Percentiles rank a stretch among this genome's conserved stretches.
Evolutionary conservation across 139 green algal genomes (phyloP).

Genomic region (Picochlorum sp.): DNA sequence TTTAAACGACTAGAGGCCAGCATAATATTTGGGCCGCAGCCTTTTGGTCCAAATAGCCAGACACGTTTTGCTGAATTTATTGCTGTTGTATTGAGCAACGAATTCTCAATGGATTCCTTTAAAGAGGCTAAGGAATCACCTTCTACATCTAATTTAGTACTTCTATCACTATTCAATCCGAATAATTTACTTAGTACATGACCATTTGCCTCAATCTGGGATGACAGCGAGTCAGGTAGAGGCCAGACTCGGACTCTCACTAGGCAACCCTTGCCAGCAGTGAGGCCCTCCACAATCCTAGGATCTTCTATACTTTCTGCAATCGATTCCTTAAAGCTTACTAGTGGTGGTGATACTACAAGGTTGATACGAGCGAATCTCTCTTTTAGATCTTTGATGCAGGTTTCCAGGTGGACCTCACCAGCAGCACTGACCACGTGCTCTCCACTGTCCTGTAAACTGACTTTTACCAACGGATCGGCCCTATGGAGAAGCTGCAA

Average conservation of each 20-base stretch:
- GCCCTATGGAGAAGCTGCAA: conserved; percentile 85
- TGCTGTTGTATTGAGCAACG: too few species aligned
- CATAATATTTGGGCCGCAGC: conserved; percentile 72
- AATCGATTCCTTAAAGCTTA: conserved; percentile 59
- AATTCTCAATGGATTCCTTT: conserved; percentile 18
- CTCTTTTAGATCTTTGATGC: conserved; percentile 87
- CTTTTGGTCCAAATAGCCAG: conserved; percentile 77
- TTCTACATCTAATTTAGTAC: neutral
- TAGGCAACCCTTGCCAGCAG: conserved; percentile 48
- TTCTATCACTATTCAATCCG: neutral
- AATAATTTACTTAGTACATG: conserved; percentile 30
- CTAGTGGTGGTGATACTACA: conserved; percentile 82
- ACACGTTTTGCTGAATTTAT: too few species aligned
- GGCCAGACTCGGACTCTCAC: conserved; percentile 59
- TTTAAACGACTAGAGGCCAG: conserved; percentile 20
- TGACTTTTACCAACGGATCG: conserved; percentile 75
- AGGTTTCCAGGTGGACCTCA: conserved; percentile 95
- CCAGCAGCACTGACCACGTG: conserved; percentile 74
- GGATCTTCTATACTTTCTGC: neutral
- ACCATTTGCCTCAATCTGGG: conserved; percentile 41
- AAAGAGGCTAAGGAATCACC: neutral
- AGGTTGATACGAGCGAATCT: conserved; percentile 82
- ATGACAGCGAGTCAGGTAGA: conserved; percentile 40
- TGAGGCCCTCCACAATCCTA: conserved; percentile 59
- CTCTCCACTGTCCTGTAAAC: conserved; percentile 61